A percentile compares a stretch with the other conserved stretches of the same genome.
Evolutionary conservation across 495 filamentous ascomycete genomes (phyloP).

Genomic region (Jackrogersella minutella): DNA sequence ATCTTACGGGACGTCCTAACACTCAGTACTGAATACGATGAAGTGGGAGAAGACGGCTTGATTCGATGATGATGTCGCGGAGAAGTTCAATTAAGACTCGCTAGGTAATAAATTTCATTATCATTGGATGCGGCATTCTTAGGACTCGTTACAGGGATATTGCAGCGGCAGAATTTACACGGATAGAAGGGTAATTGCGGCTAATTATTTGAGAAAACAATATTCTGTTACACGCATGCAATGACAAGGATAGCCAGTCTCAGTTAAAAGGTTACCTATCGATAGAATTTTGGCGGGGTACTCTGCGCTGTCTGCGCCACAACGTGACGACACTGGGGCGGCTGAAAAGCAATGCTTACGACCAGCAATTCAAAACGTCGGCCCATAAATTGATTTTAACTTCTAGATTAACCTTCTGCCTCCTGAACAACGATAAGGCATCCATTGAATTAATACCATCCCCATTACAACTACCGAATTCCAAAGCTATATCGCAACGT

Average conservation of each 20-base stretch:
- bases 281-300: not conserved
- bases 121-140: conserved; percentile 12
- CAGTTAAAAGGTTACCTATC: not conserved
- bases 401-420: conserved; percentile 10
- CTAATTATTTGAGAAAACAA: too few species aligned
- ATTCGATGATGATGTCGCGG: not conserved
- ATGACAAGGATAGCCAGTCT: not conserved
- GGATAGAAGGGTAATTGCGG: not conserved
- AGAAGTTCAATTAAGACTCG: conserved; percentile 21
- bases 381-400: conserved; percentile 7
- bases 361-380: conserved; percentile 7
- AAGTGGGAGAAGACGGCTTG: not conserved
- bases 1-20: not conserved
- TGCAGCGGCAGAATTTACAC: too few species aligned
- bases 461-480: too few species aligned
- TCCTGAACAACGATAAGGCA: conserved; percentile 28
- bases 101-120: conserved; percentile 1
- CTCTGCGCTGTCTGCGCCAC: conserved; percentile 19
- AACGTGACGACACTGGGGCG: conserved; percentile 33
- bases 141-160: too few species aligned
- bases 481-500: conserved; percentile 19
- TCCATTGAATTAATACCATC: not conserved
- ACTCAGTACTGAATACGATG: not conserved
- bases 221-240: not conserved
- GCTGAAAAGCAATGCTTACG: conserved; percentile 20